These are phyloP conservation scores for Amylostereum chailletii DNA, from an alignment of 1,284 basidiomycete genomes.

Conservation along the genomic window DNA sequence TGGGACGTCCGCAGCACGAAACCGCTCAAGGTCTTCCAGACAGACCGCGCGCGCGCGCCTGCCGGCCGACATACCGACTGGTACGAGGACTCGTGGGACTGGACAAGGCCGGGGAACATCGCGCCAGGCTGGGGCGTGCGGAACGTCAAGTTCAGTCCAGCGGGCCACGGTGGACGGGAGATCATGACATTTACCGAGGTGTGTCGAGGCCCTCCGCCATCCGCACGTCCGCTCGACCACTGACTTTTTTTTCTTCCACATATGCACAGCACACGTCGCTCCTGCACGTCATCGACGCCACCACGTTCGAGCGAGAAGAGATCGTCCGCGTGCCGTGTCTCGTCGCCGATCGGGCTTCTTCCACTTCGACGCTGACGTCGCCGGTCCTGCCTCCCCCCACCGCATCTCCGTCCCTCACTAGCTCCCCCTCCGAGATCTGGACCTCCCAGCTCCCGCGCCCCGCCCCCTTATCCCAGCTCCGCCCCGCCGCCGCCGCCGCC, in stretches of 20 bases:
- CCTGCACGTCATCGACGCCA: conserved; percentile 71
- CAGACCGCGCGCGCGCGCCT: conserved; percentile 35
- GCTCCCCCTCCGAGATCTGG: conserved; percentile 7
- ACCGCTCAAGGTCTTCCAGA: conserved; percentile 59
- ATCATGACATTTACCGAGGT: conserved; percentile 83
- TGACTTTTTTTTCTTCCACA: conserved; percentile 5
- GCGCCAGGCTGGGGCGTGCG: conserved; percentile 74
- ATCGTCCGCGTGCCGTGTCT: conserved; percentile 52
- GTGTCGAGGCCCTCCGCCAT: conserved; percentile 13
- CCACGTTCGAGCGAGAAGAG: conserved; percentile 71
- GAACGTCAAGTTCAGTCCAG: conserved; percentile 68
- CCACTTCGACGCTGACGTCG: conserved; percentile 11
- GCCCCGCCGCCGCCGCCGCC: neutral
- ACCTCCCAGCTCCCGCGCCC: conserved; percentile 17
- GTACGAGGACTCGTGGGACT: conserved; percentile 58
- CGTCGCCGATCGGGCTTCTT: conserved; percentile 17
- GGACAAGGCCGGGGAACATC: conserved; percentile 39
- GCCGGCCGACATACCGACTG: conserved; percentile 33
- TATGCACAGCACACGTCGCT: conserved; percentile 57
- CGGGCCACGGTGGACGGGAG: conserved; percentile 42
- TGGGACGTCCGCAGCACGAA: conserved; percentile 72
- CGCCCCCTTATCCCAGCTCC: conserved; percentile 11
- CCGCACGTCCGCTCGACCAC: neutral
- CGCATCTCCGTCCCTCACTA: neutral
- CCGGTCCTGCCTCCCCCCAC: conserved; percentile 7